Conservation (phyloP, 1,139 yeast species). For the Taphrina confusa region DNA sequence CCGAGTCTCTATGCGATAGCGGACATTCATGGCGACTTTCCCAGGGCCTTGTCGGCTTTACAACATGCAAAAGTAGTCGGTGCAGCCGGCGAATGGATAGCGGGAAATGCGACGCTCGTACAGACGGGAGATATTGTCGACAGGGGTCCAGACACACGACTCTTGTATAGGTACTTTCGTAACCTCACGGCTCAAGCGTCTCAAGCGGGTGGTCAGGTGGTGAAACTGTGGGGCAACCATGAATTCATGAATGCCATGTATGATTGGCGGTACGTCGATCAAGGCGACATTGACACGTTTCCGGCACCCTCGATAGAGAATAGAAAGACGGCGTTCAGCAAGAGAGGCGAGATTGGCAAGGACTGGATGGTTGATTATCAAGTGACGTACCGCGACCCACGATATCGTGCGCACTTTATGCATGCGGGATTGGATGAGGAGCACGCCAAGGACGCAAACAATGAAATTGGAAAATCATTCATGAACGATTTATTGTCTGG, state of each 20-base stretch:
- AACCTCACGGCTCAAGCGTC: constrained; percentile 27
- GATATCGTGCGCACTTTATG: constrained; percentile 34
- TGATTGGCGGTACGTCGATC: constrained; percentile 37
- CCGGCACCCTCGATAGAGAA: constrained; percentile 19
- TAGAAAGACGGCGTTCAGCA: constrained; percentile 19
- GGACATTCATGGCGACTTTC: constrained; percentile 36
- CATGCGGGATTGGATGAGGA: constrained; percentile 35
- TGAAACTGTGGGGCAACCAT: constrained; percentile 36
- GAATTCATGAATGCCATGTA: constrained; percentile 36
- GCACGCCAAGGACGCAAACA: constrained; percentile 2
- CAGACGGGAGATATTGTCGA: constrained; percentile 37
- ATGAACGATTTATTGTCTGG: constrained; percentile 17
- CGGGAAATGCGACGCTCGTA: constrained; percentile 31
- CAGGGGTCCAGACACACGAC: constrained; percentile 36
- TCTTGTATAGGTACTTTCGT: constrained; percentile 28
- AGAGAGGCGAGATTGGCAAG: constrained; percentile 18
- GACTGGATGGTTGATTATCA: constrained; percentile 31
- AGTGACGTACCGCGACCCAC: constrained; percentile 28
- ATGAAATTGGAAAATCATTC: constrained; percentile 20
- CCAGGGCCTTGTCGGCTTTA: constrained; percentile 28
- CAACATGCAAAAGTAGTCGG: constrained; percentile 33
- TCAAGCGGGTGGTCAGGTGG: constrained; percentile 24
- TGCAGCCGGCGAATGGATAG: constrained; percentile 18
- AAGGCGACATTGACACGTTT: constrained; percentile 19
- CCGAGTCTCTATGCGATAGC: constrained; percentile 35